Conservation (phyloP, 495 filamentous ascomycete species). For the Pseudotulostoma volvatum region DNA sequence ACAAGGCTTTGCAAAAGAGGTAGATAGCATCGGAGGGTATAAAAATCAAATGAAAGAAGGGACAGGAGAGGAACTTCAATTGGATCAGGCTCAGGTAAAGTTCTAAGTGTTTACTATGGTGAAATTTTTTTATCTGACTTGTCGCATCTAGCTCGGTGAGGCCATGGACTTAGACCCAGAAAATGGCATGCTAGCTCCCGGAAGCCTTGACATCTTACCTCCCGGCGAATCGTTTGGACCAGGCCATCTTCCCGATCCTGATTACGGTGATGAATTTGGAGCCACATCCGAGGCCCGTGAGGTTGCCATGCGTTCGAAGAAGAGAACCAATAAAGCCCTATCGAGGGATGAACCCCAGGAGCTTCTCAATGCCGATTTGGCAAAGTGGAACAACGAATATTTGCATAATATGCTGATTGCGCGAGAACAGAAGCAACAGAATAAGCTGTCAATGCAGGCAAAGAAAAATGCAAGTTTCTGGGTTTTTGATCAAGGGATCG, state of each 20-base stretch:
- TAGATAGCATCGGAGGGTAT: too few species aligned
- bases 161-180: constrained; percentile 1
- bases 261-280: background rate
- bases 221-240: background rate
- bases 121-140: background rate
- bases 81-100: constrained; percentile 13
- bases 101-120: background rate
- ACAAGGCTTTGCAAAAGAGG: too few species aligned
- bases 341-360: constrained; percentile 13
- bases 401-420: constrained; percentile 33
- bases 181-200: background rate
- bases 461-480: constrained; percentile 40
- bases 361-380: constrained; percentile 38
- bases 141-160: background rate
- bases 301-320: background rate
- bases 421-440: constrained; percentile 24
- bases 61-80: constrained; percentile 5
- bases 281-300: constrained; percentile 5
- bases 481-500: constrained; percentile 38
- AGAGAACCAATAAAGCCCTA: constrained; percentile 4
- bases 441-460: constrained; percentile 22
- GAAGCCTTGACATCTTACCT: background rate
- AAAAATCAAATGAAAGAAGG: constrained; percentile 4
- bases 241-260: constrained; percentile 5
- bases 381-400: constrained; percentile 44